Evolutionary conservation across 805 yeast genomes (phyloP).

Genomic region (Ogataea methanolica): DNA sequence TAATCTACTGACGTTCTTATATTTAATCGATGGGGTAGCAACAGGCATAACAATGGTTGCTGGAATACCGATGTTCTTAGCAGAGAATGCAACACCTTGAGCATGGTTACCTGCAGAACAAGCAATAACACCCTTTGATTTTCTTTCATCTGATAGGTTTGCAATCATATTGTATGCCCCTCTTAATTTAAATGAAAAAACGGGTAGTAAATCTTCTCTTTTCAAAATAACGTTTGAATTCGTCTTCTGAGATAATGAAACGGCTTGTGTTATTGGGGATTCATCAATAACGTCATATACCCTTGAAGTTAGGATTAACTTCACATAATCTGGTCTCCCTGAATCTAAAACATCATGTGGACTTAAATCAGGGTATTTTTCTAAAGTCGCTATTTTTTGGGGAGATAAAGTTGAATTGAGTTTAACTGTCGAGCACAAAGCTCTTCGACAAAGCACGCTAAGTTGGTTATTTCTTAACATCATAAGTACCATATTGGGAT

Average conservation of each 20-base stretch:
- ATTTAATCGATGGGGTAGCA: constrained; percentile 94
- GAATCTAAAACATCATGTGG: constrained; percentile 49
- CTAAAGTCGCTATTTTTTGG: constrained; percentile 5
- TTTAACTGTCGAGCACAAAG: neutral
- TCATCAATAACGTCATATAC: constrained; percentile 95
- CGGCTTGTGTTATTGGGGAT: constrained; percentile 77
- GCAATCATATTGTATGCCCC: constrained; percentile 99
- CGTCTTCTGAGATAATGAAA: constrained; percentile 66
- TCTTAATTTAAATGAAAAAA: constrained; percentile 90
- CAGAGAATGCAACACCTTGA: constrained; percentile 96
- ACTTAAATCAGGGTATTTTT: constrained; percentile 42
- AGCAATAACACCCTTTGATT: constrained; percentile 86
- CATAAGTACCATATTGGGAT: too few species aligned
- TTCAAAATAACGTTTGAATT: constrained; percentile 75
- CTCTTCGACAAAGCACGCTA: neutral
- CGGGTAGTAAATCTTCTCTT: constrained; percentile 92
- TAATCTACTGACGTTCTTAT: constrained; percentile 81
- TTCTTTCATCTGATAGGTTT: constrained; percentile 61
- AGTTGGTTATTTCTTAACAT: too few species aligned
- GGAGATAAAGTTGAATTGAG: constrained; percentile 1
- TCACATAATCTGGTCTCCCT: constrained; percentile 88
- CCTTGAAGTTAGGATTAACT: constrained; percentile 83
- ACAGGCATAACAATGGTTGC: constrained; percentile 98
- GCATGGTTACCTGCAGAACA: constrained; percentile 99
- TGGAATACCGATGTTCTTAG: constrained; percentile 77